Conservation (phyloP, 225 moss, liverwort and hornwort genomes). For the Bryoerythrophyllum caledonicum region DNA sequence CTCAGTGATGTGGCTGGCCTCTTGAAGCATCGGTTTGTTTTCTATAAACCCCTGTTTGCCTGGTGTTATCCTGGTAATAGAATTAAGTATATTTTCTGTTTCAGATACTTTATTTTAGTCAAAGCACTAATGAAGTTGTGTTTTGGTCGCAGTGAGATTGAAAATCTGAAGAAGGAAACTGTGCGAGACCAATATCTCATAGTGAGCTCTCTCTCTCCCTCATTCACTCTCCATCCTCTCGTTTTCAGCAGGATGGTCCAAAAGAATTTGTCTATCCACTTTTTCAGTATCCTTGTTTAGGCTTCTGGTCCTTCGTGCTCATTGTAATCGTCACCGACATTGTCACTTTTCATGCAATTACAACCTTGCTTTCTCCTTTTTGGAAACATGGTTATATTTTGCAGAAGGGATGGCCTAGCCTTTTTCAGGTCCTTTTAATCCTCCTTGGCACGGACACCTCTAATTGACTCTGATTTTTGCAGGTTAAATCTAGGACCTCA, state of each 20-base stretch:
- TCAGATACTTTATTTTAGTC: not conserved
- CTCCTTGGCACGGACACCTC: not conserved
- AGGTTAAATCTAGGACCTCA: slow-evolving; percentile 85
- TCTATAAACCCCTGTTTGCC: not conserved
- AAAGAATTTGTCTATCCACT: not conserved
- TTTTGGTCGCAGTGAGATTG: slow-evolving; percentile 53
- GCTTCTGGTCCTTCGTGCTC: not conserved
- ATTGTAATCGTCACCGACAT: not conserved
- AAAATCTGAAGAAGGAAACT: slow-evolving; percentile 72
- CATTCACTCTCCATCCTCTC: not conserved
- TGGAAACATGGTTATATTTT: not conserved
- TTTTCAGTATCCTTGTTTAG: not conserved
- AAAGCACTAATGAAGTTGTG: slow-evolving; percentile 3
- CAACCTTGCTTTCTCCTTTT: not conserved
- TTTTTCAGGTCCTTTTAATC: not conserved
- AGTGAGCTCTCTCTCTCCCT: slow-evolving; percentile 39
- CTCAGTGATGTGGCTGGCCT: not conserved
- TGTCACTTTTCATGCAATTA: not conserved
- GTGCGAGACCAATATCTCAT: slow-evolving; percentile 69
- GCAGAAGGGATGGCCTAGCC: not conserved
- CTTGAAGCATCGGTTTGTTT: not conserved
- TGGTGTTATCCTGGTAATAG: not conserved
- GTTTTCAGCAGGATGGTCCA: not conserved
- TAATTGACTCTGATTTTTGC: slow-evolving; percentile 13
- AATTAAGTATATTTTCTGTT: no score